A percentile compares a stretch with the other conserved stretches of the same genome.
Evolutionary conservation across 2,329 filamentous ascomycete genomes (phyloP).

Genomic region (Atkinsonella texensis): DNA sequence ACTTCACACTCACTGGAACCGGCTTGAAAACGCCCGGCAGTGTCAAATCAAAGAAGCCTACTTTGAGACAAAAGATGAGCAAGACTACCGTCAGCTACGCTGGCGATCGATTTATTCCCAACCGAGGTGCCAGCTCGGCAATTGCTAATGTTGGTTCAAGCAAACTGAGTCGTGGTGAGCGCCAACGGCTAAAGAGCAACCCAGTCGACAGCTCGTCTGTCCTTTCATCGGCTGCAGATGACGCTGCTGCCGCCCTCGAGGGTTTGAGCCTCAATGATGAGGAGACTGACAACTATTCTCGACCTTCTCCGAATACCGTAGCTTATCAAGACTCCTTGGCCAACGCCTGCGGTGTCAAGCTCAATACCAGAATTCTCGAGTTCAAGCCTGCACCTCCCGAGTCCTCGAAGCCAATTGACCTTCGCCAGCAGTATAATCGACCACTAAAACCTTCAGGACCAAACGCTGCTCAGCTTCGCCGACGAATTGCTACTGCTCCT

Average conservation of each 20-base stretch:
- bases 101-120: slow-evolving; percentile 92
- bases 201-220: slow-evolving; percentile 59
- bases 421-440: slow-evolving; percentile 95
- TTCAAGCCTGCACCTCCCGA: slow-evolving; percentile 98
- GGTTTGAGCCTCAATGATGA: slow-evolving; percentile 64
- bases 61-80: slow-evolving; percentile 43
- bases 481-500: slow-evolving; percentile 85
- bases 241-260: slow-evolving; percentile 68
- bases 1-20: slow-evolving; percentile 83
- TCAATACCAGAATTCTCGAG: slow-evolving; percentile 90
- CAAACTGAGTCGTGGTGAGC: slow-evolving; percentile 65
- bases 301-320: slow-evolving; percentile 73
- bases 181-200: slow-evolving; percentile 61
- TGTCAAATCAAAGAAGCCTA: slow-evolving; percentile 43
- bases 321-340: slow-evolving; percentile 90
- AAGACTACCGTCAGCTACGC: slow-evolving; percentile 75
- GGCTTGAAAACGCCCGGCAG: slow-evolving; percentile 52
- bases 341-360: slow-evolving; percentile 79
- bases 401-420: slow-evolving; percentile 95
- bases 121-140: slow-evolving; percentile 79
- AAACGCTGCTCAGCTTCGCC: slow-evolving; percentile 72
- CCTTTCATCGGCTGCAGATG: slow-evolving; percentile 68
- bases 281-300: slow-evolving; percentile 55
- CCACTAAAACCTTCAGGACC: slow-evolving; percentile 70
- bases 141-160: slow-evolving; percentile 69